A percentile compares a stretch with the other conserved stretches of the same genome.
phyloP scores from a whole-genome alignment of 2,329 filamentous ascomycete genomes.

The Parasarocladium wereldwijsianum region DNA sequence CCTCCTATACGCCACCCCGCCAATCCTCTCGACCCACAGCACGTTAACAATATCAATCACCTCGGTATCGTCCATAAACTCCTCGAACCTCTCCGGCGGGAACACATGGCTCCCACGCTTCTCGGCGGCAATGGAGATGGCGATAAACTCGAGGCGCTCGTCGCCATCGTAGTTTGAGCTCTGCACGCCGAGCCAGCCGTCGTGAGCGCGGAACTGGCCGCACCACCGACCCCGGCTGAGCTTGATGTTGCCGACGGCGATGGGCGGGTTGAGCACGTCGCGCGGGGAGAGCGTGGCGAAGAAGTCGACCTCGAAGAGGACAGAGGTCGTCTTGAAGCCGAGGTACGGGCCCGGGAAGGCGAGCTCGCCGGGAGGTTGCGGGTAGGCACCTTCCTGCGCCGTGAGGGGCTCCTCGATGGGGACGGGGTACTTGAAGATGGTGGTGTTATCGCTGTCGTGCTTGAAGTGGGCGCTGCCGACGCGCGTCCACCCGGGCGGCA shows the following conservation, averaged over 20 bases:
- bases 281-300: conserved; percentile 18
- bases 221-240: conserved; percentile 20
- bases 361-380: conserved; percentile 11
- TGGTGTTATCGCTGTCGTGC: conserved; percentile 23
- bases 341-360: conserved; percentile 23
- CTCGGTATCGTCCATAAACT: conserved; percentile 25
- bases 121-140: conserved; percentile 25
- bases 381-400: conserved; percentile 15
- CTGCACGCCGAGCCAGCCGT: conserved; percentile 29
- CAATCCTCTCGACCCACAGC: conserved; percentile 29
- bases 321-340: conserved; percentile 23
- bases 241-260: conserved; percentile 28
- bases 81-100: conserved; percentile 22
- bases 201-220: conserved; percentile 28
- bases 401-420: conserved; percentile 21
- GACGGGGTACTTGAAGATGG: conserved; percentile 26
- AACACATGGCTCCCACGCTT: conserved; percentile 25
- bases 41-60: conserved; percentile 30
- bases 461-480: conserved; percentile 19
- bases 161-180: conserved; percentile 30
- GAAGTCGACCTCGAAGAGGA: conserved; percentile 26
- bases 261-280: conserved; percentile 21
- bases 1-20: conserved; percentile 24
- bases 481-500: conserved; percentile 25
- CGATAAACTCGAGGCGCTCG: conserved; percentile 28